Evolutionary conservation across 306 rosid genomes (phyloP), one percentile per base, ranked within the genome.

Genomic region (Arachis stenosperma): DNA sequence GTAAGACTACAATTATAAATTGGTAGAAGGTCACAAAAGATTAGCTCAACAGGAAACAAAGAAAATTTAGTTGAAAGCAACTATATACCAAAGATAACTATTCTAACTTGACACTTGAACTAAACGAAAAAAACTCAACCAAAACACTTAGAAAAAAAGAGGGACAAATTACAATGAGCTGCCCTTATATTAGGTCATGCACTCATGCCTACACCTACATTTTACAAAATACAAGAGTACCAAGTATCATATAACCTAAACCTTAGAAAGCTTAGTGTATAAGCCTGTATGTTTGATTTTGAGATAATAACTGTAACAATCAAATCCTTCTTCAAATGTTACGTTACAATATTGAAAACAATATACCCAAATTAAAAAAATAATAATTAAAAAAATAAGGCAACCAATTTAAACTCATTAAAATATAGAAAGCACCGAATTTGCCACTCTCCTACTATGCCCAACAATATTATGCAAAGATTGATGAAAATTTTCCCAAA

Each of bases 391-490:
- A 22, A 22, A 22, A 22, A 22, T 22, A 22, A 22, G 27, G 27
- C 27, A 22, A 4, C 17, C 13, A 51, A 51, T 12, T 44, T 44
- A 44, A 44, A 44, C 9, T 44, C 50, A 51, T n/a, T 0, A 51
- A n/a, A 51, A 12, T 3, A 51, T 15, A 65, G 11, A 65, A 37
- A 64, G 40, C 42, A 60, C 0, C 36, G 5, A 17, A 12, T 36
- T 66, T 9, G 71, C 58, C 57, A 48, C 66, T 39, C 30, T 47
- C 37, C 52, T 40, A 27, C 63, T 8, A 75, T 3, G 39, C 60
- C 11, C 61, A 62, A 57, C 46, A 44, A 40, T 14, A 61, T 7
- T 7, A 51, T 9, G 50, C 52, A 61, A 76, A 75, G 70, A 72
- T 61, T 9, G 14, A 70, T 41, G 71, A 71, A 42, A 52, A 4